phyloP scores from a whole-genome alignment of 805 yeast genomes.

The Candida maesae region DNA sequence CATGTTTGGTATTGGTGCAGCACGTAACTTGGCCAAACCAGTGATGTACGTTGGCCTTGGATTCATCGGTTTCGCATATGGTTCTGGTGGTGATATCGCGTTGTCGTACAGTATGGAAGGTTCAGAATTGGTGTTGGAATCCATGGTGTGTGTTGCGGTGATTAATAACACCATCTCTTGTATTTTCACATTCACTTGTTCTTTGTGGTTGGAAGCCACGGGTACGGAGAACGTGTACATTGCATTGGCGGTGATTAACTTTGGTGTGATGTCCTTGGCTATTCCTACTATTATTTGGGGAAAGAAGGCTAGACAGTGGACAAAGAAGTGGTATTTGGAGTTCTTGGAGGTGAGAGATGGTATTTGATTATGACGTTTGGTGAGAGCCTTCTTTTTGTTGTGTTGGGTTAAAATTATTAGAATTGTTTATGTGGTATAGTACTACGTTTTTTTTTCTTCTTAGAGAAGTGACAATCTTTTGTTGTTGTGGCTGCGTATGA shows the following conservation, averaged over 20 bases:
- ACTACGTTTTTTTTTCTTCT: no score
- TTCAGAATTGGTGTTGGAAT: conserved; percentile 66
- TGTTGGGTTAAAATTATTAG: no score
- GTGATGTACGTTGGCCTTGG: conserved; percentile 58
- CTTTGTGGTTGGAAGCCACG: conserved; percentile 52
- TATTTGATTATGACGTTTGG: conserved; percentile 9
- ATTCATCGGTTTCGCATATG: conserved; percentile 65
- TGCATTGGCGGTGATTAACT: conserved; percentile 56
- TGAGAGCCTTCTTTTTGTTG: neutral
- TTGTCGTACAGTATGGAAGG: conserved; percentile 67
- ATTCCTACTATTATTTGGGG: conserved; percentile 61
- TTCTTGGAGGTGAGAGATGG: conserved; percentile 53
- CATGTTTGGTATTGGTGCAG: conserved; percentile 66
- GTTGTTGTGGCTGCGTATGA: no score
- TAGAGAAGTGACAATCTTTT: no score
- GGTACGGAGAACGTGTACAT: conserved; percentile 59
- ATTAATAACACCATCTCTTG: conserved; percentile 65
- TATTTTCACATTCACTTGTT: conserved; percentile 62
- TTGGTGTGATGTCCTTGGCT: conserved; percentile 52
- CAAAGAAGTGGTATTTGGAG: conserved; percentile 50
- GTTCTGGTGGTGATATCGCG: conserved; percentile 68
- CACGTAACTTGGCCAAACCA: conserved; percentile 48
- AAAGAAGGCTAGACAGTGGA: conserved; percentile 53
- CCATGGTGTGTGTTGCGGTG: conserved; percentile 64
- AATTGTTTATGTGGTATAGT: no score